Evolutionary conservation across 2,329 filamentous ascomycete species (phyloP), one percentile per base, ranked within the genome.

Genomic region (Fonsecaea multimorphosa): DNA sequence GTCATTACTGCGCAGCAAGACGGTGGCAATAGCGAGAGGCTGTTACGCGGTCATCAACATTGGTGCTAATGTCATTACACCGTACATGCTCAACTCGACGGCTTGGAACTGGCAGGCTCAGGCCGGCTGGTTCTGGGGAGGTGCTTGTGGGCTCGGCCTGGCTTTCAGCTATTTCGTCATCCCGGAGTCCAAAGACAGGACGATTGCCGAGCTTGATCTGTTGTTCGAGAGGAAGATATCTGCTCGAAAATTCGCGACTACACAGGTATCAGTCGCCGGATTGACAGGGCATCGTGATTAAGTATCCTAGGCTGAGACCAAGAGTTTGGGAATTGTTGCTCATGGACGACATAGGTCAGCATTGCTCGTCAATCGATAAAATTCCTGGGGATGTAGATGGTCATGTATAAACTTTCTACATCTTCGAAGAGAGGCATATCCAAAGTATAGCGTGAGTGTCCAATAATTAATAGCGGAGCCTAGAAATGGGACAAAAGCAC

Each of bases 1-100:
- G 0, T 84, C 82, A 0, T 77, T 84, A 12, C 79, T 86, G 29
- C 82, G 83, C 66, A 78, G 80, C 24, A 85, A 86, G 76, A 84
- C 83, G 0, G 82, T 85, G 27, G 83, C 84, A 1, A 75, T 86
- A 40, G 83, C 83, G 1, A 77, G 84, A 16, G 80, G 86, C 67
- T 74, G 84, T 27, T n/a, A n/a, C n/a, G n/a, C n/a, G n/a, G n/a
- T n/a, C n/a, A n/a, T 34, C 3, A 60, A 65, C 59, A 74, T 77
- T 7, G 63, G 74, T 73, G 2, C 64, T 75, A 22, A 67, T 71
- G 31, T 73, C 72, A 9, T 74, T 72, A 44, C 72, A 24, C 71
- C 69, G 0, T 73, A 74, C 75, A 65, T 67, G 74, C 56, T 76
- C 11, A 66, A 57, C 49, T 71, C 73, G 0, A 70, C 60, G 4